Evolutionary conservation across 257 asterid species (phyloP).

Genomic region (Nicotiana noctiflora): DNA sequence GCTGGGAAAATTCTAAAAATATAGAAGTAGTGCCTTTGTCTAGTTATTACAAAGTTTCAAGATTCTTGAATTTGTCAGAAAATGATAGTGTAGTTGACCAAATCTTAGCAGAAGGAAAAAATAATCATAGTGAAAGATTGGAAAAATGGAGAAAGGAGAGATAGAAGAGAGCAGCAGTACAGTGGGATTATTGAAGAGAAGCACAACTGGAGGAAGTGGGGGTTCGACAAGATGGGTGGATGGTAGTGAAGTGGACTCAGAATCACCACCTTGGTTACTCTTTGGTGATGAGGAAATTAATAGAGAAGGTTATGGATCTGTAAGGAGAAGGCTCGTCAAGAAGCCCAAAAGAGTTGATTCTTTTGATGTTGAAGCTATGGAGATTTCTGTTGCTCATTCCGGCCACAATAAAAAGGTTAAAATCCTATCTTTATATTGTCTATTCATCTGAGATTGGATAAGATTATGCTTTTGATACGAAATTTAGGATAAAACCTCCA

Average conservation of each 20-base stretch:
- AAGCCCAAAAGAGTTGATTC: slow-evolving; percentile 78
- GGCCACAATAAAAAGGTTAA: slow-evolving; percentile 54
- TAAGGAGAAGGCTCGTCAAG: slow-evolving; percentile 74
- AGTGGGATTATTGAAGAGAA: slow-evolving; percentile 40
- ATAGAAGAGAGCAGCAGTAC: slow-evolving; percentile 53
- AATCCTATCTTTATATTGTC: not conserved
- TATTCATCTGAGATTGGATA: not conserved
- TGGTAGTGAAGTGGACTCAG: slow-evolving; percentile 94
- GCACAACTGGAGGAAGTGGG: slow-evolving; percentile 32
- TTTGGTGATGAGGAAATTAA: slow-evolving; percentile 36
- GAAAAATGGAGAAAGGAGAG: slow-evolving; percentile 47
- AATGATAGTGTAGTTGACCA: not conserved
- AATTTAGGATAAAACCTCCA: not conserved
- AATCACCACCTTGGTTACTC: slow-evolving; percentile 21
- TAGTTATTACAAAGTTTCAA: not conserved
- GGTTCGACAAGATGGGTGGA: slow-evolving; percentile 89
- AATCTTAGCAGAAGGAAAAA: not conserved
- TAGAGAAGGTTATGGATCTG: slow-evolving; percentile 54
- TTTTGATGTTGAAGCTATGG: slow-evolving; percentile 92
- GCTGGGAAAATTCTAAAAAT: not conserved
- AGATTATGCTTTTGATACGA: not conserved
- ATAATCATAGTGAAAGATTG: not conserved
- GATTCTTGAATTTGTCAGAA: slow-evolving; percentile 10
- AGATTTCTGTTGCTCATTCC: slow-evolving; percentile 49
- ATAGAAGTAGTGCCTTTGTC: not conserved